Conservation (phyloP, 1,284 basidiomycete genomes). For the Irpex lacteus region DNA sequence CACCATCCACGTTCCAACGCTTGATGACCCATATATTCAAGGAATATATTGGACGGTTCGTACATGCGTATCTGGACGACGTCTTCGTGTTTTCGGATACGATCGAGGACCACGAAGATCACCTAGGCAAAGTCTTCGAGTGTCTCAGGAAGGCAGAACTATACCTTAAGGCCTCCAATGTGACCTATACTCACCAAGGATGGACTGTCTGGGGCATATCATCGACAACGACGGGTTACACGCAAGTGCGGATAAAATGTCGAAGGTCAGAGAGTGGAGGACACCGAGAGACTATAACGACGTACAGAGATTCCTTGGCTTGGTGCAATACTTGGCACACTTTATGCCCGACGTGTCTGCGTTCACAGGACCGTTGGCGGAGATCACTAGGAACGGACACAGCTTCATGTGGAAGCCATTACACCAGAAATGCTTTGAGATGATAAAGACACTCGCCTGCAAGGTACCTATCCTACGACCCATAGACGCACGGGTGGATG, state of each 20-base stretch:
- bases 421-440: not conserved
- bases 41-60: slow-evolving; percentile 25
- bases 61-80: slow-evolving; percentile 34
- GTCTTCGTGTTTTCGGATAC: slow-evolving; percentile 30
- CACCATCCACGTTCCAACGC: slow-evolving; percentile 30
- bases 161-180: slow-evolving; percentile 17
- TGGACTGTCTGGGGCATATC: slow-evolving; percentile 27
- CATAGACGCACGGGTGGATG: not conserved
- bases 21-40: slow-evolving; percentile 33
- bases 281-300: slow-evolving; percentile 31
- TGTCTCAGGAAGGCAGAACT: slow-evolving; percentile 19
- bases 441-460: not conserved
- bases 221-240: slow-evolving; percentile 29
- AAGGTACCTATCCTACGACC: not conserved
- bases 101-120: slow-evolving; percentile 26
- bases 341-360: slow-evolving; percentile 34
- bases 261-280: slow-evolving; percentile 18
- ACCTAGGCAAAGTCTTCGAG: slow-evolving; percentile 25
- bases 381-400: slow-evolving; percentile 19
- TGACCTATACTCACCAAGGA: slow-evolving; percentile 12
- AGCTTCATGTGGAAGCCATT: not conserved
- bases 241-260: slow-evolving; percentile 27
- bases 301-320: slow-evolving; percentile 38
- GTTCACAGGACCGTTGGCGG: slow-evolving; percentile 15
- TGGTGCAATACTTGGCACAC: slow-evolving; percentile 37